phyloP scores from a whole-genome alignment of 208 protist genomes.

The Crithidia expoeki region DNA sequence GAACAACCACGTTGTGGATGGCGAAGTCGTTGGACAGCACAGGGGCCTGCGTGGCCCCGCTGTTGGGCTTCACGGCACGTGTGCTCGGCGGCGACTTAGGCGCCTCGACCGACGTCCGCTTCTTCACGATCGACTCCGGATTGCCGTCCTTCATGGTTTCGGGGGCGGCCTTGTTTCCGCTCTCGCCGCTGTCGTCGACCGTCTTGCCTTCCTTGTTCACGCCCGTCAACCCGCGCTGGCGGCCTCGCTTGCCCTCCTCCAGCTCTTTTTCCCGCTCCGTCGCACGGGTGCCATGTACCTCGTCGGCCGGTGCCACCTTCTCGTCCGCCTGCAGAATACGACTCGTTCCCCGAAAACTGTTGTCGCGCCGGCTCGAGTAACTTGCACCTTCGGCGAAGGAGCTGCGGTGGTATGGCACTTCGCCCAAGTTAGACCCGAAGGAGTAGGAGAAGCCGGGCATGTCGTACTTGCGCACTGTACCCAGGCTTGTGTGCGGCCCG shows the following conservation, averaged over 20 bases:
- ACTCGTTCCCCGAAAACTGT: constrained; percentile 32
- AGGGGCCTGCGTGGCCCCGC: background rate
- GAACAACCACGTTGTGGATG: constrained; percentile 31
- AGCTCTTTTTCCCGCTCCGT: constrained; percentile 16
- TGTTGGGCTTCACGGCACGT: background rate
- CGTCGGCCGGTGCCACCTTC: background rate
- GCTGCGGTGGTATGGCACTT: constrained; percentile 15
- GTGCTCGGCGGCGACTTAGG: constrained; percentile 26
- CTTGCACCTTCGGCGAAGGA: constrained; percentile 13
- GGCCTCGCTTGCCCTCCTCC: background rate
- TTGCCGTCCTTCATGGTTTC: constrained; percentile 4
- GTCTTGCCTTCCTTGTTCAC: constrained; percentile 24
- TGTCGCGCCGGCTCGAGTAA: constrained; percentile 5
- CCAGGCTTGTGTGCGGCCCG: constrained; percentile 40
- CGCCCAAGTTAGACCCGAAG: constrained; percentile 37
- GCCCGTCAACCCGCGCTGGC: constrained; percentile 12
- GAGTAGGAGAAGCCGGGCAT: constrained; percentile 50
- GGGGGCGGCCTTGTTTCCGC: background rate
- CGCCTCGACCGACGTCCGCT: constrained; percentile 19
- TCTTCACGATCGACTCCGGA: constrained; percentile 29
- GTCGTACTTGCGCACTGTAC: constrained; percentile 43
- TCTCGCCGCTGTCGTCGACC: background rate
- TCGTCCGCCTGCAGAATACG: constrained; percentile 6
- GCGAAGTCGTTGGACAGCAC: constrained; percentile 30
- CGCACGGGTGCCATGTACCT: background rate